Evolutionary conservation across 2,329 filamentous ascomycete species (phyloP).

Genomic region (Penicillium thymicola): DNA sequence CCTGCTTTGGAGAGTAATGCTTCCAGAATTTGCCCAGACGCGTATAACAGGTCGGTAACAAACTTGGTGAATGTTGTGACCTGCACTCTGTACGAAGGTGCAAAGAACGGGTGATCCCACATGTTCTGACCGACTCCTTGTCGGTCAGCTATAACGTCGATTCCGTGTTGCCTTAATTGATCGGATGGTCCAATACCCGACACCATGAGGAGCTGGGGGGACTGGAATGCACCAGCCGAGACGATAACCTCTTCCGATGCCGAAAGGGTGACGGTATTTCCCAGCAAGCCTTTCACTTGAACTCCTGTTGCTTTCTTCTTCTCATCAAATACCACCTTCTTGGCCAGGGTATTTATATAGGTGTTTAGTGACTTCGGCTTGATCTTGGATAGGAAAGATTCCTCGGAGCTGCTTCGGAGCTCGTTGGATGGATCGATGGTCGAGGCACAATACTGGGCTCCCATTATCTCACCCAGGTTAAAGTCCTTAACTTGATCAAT

Average conservation of each 20-base stretch:
- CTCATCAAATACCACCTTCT: constrained; percentile 43
- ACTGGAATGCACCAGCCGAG: constrained; percentile 53
- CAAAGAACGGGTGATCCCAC: constrained; percentile 35
- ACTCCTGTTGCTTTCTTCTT: constrained; percentile 45
- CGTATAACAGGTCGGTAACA: constrained; percentile 14
- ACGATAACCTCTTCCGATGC: constrained; percentile 52
- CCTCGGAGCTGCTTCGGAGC: constrained; percentile 31
- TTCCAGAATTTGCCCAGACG: constrained; percentile 9
- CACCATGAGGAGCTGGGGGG: constrained; percentile 52
- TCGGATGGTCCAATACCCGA: constrained; percentile 48
- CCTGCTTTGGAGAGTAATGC: constrained; percentile 18
- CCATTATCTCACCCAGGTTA: constrained; percentile 43
- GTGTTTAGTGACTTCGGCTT: constrained; percentile 37
- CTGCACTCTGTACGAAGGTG: constrained; percentile 26
- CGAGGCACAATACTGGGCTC: constrained; percentile 39
- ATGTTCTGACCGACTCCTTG: constrained; percentile 40
- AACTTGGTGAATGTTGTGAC: constrained; percentile 25
- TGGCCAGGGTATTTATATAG: constrained; percentile 43
- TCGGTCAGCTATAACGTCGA: constrained; percentile 27
- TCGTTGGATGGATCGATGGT: constrained; percentile 27
- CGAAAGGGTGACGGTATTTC: constrained; percentile 36
- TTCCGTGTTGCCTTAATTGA: constrained; percentile 24
- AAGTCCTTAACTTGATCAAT: constrained; percentile 39
- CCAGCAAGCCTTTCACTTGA: constrained; percentile 23
- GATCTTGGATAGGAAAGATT: constrained; percentile 34